Conservation (phyloP, 225 moss, liverwort and hornwort species). For the Polytrichum formosum region DNA sequence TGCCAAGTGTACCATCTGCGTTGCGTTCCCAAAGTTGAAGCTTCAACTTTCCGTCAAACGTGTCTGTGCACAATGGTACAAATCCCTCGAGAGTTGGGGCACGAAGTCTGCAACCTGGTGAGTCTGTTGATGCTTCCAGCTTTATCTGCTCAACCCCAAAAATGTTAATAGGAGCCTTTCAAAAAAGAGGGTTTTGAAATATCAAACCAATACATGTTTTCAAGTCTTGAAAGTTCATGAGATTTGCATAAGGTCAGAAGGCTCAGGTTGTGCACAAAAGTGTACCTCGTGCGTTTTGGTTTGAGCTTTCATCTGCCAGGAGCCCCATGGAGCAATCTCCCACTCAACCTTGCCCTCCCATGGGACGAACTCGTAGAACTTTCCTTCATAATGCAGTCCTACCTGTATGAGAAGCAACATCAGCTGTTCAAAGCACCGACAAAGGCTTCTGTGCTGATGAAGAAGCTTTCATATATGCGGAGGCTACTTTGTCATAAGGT, state of each 20-base stretch:
- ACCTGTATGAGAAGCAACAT: slow-evolving; percentile 27
- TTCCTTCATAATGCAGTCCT: slow-evolving; percentile 68
- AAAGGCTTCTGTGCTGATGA: no score
- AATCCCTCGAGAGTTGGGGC: slow-evolving; percentile 77
- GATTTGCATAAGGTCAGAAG: slow-evolving; percentile 1
- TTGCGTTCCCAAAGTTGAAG: slow-evolving; percentile 76
- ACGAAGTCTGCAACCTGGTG: slow-evolving; percentile 55
- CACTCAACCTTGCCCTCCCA: slow-evolving; percentile 81
- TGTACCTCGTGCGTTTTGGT: slow-evolving; percentile 55
- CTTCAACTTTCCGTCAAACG: slow-evolving; percentile 66
- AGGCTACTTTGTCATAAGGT: no score
- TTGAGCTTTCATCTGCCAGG: slow-evolving; percentile 75
- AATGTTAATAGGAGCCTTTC: no score
- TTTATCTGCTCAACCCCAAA: slow-evolving; percentile 48
- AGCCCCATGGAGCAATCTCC: slow-evolving; percentile 83
- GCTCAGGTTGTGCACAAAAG: neutral
- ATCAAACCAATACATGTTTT: no score
- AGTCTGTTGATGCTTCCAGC: slow-evolving; percentile 60
- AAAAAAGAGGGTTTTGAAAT: no score
- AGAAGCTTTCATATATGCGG: no score
- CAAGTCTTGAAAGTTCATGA: no score
- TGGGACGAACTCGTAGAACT: slow-evolving; percentile 82
- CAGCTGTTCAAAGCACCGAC: neutral
- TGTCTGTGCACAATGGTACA: slow-evolving; percentile 70
- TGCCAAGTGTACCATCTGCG: slow-evolving; percentile 42